Percentiles rank a stretch among this genome's conserved stretches.
phyloP scores from a whole-genome alignment of 768 basidiomycete species.

The Boletus insuetus region DNA sequence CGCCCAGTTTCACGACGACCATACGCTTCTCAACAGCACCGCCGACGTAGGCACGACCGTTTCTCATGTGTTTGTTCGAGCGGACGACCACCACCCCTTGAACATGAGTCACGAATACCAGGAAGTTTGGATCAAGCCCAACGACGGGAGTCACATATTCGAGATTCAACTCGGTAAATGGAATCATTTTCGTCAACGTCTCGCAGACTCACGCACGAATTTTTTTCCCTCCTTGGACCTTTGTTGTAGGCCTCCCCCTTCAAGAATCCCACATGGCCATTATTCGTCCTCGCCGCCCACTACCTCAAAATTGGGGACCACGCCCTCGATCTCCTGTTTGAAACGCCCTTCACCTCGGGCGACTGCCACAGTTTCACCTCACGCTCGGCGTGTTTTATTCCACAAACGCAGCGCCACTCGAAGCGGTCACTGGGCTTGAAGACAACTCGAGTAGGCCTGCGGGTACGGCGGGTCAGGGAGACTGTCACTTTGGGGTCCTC shows the following conservation, averaged over 20 bases:
- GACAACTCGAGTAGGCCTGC: conserved; percentile 39
- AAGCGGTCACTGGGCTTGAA: conserved; percentile 40
- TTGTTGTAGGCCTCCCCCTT: conserved; percentile 51
- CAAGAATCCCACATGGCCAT: conserved; percentile 45
- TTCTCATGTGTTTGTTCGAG: conserved; percentile 50
- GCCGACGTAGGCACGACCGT: conserved; percentile 45
- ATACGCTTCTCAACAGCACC: conserved; percentile 35
- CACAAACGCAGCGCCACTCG: conserved; percentile 34
- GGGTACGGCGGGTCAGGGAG: conserved; percentile 50
- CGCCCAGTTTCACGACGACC: conserved; percentile 43
- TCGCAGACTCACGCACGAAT: not conserved
- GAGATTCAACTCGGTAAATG: conserved; percentile 53
- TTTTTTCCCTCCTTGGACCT: no score
- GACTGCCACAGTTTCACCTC: conserved; percentile 53
- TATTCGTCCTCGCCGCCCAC: conserved; percentile 43
- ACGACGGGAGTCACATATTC: conserved; percentile 59
- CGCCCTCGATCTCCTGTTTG: conserved; percentile 48
- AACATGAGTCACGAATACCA: conserved; percentile 62
- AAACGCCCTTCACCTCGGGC: conserved; percentile 39
- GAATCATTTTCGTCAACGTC: not conserved
- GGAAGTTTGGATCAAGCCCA: conserved; percentile 60
- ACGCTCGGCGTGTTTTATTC: conserved; percentile 56
- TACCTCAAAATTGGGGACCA: conserved; percentile 58
- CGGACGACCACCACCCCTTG: conserved; percentile 40
- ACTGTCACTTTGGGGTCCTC: conserved; percentile 60